Evolutionary conservation across 1,139 yeast genomes (phyloP).

Genomic region (Lodderomyces metapsilosis): DNA sequence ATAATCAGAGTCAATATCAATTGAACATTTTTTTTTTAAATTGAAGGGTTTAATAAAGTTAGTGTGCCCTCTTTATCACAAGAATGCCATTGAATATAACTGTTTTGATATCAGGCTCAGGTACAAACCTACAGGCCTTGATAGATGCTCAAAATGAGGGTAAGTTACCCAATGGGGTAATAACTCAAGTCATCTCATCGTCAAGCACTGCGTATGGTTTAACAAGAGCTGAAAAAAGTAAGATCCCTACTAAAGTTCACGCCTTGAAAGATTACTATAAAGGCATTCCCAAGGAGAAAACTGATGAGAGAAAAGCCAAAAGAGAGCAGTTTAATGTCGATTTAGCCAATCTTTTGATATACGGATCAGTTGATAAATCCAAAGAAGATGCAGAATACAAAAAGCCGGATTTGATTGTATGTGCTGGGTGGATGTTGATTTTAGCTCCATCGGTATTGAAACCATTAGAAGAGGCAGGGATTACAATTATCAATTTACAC

Average conservation of each 20-base stretch:
- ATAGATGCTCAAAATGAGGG: constrained; percentile 65
- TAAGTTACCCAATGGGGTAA: constrained; percentile 45
- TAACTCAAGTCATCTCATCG: constrained; percentile 81
- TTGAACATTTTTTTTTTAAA: too few relatives aligned
- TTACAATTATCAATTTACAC: constrained; percentile 86
- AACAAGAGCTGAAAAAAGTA: constrained; percentile 66
- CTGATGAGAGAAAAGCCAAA: constrained; percentile 53
- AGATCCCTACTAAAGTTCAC: constrained; percentile 70
- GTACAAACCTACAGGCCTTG: constrained; percentile 89
- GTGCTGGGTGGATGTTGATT: constrained; percentile 99
- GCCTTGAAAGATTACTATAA: constrained; percentile 71
- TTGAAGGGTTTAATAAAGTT: too few relatives aligned
- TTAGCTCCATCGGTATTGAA: constrained; percentile 72
- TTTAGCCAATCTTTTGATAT: constrained; percentile 64
- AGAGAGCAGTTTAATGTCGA: constrained; percentile 76
- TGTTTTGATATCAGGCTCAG: constrained; percentile 91
- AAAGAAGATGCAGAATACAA: constrained; percentile 26
- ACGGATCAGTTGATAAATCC: constrained; percentile 38
- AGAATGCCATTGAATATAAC: constrained; percentile 27
- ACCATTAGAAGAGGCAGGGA: constrained; percentile 58
- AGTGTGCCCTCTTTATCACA: too few relatives aligned
- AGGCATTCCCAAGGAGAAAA: constrained; percentile 66
- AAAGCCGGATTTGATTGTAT: constrained; percentile 81
- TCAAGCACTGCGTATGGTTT: constrained; percentile 81
- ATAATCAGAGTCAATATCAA: constrained; percentile 2